Evolutionary conservation across 2,329 filamentous ascomycete species (phyloP), one percentile per base, ranked within the genome.

Genomic region (Ophiosphaerella narmari): DNA sequence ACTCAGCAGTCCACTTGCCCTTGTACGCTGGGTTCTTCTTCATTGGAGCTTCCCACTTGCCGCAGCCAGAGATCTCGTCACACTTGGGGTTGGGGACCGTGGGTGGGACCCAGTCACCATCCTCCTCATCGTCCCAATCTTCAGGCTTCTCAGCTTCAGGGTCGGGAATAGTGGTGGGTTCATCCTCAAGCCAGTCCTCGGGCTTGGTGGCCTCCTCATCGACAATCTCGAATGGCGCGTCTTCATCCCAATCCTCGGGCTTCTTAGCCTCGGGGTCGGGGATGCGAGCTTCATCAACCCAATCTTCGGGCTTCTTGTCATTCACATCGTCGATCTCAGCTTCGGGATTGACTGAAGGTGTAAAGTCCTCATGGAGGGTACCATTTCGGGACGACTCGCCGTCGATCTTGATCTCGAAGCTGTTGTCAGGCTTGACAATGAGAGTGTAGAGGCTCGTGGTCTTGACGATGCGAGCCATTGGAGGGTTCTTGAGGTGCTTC

Each of bases 81-180:
- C 94, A 97, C 86, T 96, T 96, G 77, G 93, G 90, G 86, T 99
- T 97, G 74, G 91, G 84, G 47, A 99, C 86, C 47, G 87, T 91
- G 50, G 93, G 94, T 44, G 92, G 80, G 63, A 96, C 77, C 91
- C 92, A 99, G 81, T 99, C 94, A 76, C 94, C 94, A 75, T 99
- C 94, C 81, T 99, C 94, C 81, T 99, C 94, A 52, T 99, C 93
- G 79, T 97, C 93, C 94, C 94, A 99, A 75, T 97, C 94, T 79
- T 96, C 92, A 57, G 94, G 94, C 88, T 97, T 99, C 81, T 90
- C 82, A 43, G 93, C 91, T 80, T 96, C 91, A 48, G 94, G 94
- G 80, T 99, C 94, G 50, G 92, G 84, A 54, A 97, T 81, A 61
- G 85, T 89, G 57, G 83, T 78, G 60, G 92, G 85, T 81, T 97